Evolutionary conservation across 345 rosid species (phyloP).

Genomic region (Hibiscus syriacus): DNA sequence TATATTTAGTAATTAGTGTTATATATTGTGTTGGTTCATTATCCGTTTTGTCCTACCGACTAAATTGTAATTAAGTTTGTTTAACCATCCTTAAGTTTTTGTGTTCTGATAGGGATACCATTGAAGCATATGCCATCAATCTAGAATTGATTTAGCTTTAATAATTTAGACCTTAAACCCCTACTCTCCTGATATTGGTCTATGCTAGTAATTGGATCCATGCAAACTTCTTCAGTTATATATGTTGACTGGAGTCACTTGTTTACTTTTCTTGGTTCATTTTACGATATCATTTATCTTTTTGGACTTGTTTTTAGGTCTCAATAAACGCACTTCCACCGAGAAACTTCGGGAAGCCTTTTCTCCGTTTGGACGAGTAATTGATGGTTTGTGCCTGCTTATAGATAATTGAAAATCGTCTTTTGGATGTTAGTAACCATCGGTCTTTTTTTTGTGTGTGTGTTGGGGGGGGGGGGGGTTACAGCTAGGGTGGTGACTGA

Average conservation of each 20-base stretch:
- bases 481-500: conserved; percentile 80
- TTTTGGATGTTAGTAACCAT: background rate
- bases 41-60: background rate
- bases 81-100: background rate
- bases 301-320: conserved; percentile 41
- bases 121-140: no score
- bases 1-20: no score
- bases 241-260: background rate
- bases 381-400: conserved; percentile 44
- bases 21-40: background rate
- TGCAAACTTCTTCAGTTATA: background rate
- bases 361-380: conserved; percentile 69
- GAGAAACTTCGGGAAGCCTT: conserved; percentile 66
- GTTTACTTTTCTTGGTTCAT: background rate
- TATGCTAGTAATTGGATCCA: background rate
- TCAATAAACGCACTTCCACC: conserved; percentile 66
- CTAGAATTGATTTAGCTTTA: no score
- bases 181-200: background rate
- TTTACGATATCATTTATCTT: background rate
- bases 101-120: background rate
- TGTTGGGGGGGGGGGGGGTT: no score
- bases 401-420: background rate
- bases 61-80: background rate
- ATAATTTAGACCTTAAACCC: background rate
- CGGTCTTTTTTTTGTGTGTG: background rate